Evolutionary conservation across 805 yeast species (phyloP).

Genomic region (Sugiyamaella lignohabitans): DNA sequence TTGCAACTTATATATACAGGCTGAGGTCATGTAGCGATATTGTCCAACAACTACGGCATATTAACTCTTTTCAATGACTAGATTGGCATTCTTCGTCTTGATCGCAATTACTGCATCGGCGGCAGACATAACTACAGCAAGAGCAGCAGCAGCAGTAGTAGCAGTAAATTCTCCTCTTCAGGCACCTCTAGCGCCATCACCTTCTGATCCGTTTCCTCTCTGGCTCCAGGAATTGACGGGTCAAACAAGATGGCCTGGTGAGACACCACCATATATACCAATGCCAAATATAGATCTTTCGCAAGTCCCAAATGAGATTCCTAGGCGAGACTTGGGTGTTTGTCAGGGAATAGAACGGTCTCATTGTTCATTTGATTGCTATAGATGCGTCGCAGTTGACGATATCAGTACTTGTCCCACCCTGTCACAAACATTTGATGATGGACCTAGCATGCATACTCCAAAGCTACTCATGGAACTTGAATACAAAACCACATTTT

Average conservation of each 20-base stretch:
- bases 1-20: too few relatives aligned
- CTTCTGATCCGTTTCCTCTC: slow-evolving; percentile 50
- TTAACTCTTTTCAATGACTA: too few relatives aligned
- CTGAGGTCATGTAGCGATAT: too few relatives aligned
- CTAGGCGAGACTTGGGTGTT: slow-evolving; percentile 36
- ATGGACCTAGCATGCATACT: slow-evolving; percentile 82
- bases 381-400: slow-evolving; percentile 64
- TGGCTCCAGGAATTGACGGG: slow-evolving; percentile 80
- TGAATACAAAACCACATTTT: slow-evolving; percentile 62
- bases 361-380: slow-evolving; percentile 81
- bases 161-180: too few relatives aligned
- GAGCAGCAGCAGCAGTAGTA: too few relatives aligned
- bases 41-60: too few relatives aligned
- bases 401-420: slow-evolving; percentile 70
- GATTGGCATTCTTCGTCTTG: too few relatives aligned
- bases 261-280: slow-evolving; percentile 83
- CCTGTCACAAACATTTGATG: slow-evolving; percentile 87
- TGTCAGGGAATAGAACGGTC: slow-evolving; percentile 48
- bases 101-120: too few relatives aligned
- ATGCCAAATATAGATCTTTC: slow-evolving; percentile 52
- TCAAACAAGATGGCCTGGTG: slow-evolving; percentile 71
- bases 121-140: too few relatives aligned
- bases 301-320: slow-evolving; percentile 42
- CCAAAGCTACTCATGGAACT: slow-evolving; percentile 49
- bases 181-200: background rate